These are phyloP conservation scores for Albugo candida DNA, from an alignment of 352 stramenopile species.

Conservation along the genomic window DNA sequence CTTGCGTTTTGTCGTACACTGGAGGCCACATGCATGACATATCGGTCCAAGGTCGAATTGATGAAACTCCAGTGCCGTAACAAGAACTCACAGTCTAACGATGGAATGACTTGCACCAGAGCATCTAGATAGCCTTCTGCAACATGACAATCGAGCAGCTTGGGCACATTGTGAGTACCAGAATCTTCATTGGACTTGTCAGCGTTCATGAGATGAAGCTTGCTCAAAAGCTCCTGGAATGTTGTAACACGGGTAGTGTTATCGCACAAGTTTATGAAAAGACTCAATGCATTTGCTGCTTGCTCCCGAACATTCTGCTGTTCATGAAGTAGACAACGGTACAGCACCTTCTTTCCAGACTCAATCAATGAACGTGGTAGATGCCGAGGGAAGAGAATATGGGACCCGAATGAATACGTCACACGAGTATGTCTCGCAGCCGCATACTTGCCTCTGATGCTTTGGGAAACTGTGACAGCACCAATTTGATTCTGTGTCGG, in stretches of 20 bases:
- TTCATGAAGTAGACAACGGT: slow-evolving; percentile 27
- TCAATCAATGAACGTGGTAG: slow-evolving; percentile 14
- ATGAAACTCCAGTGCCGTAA: slow-evolving; percentile 52
- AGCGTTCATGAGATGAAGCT: slow-evolving; percentile 37
- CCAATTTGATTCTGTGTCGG: neutral
- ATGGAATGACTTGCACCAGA: slow-evolving; percentile 20
- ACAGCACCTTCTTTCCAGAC: slow-evolving; percentile 16
- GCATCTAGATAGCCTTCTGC: slow-evolving; percentile 49
- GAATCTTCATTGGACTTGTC: neutral
- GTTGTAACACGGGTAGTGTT: slow-evolving; percentile 23
- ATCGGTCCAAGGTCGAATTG: slow-evolving; percentile 45
- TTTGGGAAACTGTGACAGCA: slow-evolving; percentile 9
- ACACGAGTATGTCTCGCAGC: neutral
- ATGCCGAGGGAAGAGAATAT: slow-evolving; percentile 6
- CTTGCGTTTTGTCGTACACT: slow-evolving; percentile 39
- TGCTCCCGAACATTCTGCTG: slow-evolving; percentile 35
- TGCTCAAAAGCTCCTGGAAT: slow-evolving; percentile 61
- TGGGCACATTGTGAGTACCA: neutral
- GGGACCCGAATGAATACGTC: slow-evolving; percentile 14
- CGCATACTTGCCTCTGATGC: slow-evolving; percentile 13
- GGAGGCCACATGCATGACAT: slow-evolving; percentile 50
- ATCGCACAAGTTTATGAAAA: slow-evolving; percentile 28
- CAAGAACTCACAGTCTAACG: slow-evolving; percentile 24
- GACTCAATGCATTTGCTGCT: slow-evolving; percentile 24
- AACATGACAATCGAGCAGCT: slow-evolving; percentile 27